These are phyloP conservation scores for Suhomyces anneliseae DNA, from an alignment of 1,139 yeast species.

Conservation along the genomic window DNA sequence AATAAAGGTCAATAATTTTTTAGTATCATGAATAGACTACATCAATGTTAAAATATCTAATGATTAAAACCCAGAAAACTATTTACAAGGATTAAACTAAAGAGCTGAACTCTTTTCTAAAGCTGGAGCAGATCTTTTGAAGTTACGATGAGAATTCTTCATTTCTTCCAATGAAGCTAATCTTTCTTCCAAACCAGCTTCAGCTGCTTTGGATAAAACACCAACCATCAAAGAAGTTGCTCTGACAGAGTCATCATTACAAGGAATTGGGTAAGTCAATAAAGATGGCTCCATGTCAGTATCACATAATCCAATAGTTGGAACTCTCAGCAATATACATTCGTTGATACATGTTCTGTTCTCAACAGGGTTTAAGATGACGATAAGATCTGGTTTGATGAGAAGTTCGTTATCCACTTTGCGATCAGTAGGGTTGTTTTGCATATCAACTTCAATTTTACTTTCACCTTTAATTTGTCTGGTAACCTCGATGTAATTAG, in stretches of 20 bases:
- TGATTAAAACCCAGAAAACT: background rate
- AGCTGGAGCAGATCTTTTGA: constrained; percentile 1
- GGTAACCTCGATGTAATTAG: constrained; percentile 78
- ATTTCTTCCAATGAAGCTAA: constrained; percentile 36
- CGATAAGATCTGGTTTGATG: constrained; percentile 85
- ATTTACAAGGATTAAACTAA: background rate
- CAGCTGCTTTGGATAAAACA: constrained; percentile 81
- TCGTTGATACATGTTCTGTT: constrained; percentile 80
- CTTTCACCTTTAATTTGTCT: constrained; percentile 71
- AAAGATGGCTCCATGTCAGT: constrained; percentile 89
- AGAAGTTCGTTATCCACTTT: constrained; percentile 48
- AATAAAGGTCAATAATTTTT: too few species aligned
- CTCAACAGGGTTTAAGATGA: constrained; percentile 84
- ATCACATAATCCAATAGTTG: constrained; percentile 92
- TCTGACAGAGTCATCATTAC: constrained; percentile 91
- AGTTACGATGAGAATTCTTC: constrained; percentile 17
- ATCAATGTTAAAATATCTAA: too few species aligned
- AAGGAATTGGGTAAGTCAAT: constrained; percentile 93
- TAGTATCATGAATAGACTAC: too few species aligned
- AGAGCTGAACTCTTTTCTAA: background rate
- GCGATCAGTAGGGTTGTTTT: constrained; percentile 54
- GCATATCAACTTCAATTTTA: constrained; percentile 42
- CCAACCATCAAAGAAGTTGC: constrained; percentile 79
- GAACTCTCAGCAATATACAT: constrained; percentile 79
- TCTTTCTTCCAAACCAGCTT: constrained; percentile 67